Conservation (phyloP, 805 yeast species). For the Phaffomyces antillensis region DNA sequence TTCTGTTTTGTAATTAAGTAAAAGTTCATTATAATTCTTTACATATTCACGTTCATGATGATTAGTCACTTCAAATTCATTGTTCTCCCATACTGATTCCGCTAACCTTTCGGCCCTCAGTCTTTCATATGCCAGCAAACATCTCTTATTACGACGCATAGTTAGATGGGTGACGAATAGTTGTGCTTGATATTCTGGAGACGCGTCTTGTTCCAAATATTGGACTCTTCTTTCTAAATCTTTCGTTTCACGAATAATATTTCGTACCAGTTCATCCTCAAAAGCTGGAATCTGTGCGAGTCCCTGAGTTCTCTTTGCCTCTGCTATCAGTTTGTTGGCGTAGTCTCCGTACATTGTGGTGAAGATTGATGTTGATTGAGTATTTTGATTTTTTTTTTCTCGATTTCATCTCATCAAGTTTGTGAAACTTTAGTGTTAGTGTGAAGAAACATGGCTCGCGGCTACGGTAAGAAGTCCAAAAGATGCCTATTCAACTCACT, state of each 20-base stretch:
- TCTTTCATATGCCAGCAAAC: slow-evolving; percentile 77
- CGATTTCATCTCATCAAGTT: not conserved
- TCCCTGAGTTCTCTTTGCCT: slow-evolving; percentile 71
- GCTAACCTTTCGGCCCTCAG: slow-evolving; percentile 62
- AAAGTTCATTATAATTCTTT: slow-evolving; percentile 59
- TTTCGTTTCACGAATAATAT: slow-evolving; percentile 62
- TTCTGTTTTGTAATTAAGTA: slow-evolving; percentile 70
- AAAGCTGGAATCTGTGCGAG: slow-evolving; percentile 62
- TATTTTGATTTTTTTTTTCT: not conserved
- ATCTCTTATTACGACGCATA: slow-evolving; percentile 83
- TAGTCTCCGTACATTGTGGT: slow-evolving; percentile 76
- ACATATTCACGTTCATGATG: slow-evolving; percentile 77
- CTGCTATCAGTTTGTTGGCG: slow-evolving; percentile 75
- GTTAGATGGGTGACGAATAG: slow-evolving; percentile 53
- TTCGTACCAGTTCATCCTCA: slow-evolving; percentile 63
- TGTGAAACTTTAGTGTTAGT: not conserved
- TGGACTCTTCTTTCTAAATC: slow-evolving; percentile 56
- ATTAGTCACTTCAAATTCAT: slow-evolving; percentile 52
- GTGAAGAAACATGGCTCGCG: not conserved
- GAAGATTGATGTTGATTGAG: not conserved
- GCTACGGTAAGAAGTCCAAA: slow-evolving; percentile 3
- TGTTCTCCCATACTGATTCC: slow-evolving; percentile 64
- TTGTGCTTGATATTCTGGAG: slow-evolving; percentile 49
- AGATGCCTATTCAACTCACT: not conserved
- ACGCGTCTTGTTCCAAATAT: slow-evolving; percentile 31